Evolutionary conservation across 108 stramenopile genomes (phyloP).

Genomic region (Cyclotella atomus): DNA sequence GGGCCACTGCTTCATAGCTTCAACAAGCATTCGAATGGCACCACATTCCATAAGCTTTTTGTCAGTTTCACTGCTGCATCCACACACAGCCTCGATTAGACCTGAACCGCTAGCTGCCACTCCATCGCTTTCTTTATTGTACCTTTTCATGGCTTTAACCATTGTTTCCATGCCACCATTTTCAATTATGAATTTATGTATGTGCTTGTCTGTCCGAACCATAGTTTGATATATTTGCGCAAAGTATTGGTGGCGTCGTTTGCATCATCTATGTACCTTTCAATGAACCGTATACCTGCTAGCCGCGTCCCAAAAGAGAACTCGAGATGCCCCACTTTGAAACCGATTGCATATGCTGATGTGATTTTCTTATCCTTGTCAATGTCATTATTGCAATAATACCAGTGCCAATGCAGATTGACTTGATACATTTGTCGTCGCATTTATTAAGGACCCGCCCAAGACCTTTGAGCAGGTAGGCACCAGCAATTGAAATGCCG

Average conservation of each 20-base stretch:
- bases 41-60: not conserved
- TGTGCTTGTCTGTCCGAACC: not conserved
- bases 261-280: not conserved
- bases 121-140: not conserved
- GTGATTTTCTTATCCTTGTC: too few species aligned
- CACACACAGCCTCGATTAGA: not conserved
- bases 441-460: too few species aligned
- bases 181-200: not conserved
- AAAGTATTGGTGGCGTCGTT: not conserved
- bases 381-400: too few species aligned
- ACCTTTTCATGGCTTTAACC: not conserved
- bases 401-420: too few species aligned
- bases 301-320: not conserved
- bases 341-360: too few species aligned
- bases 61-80: not conserved
- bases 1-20: not conserved
- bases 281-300: not conserved
- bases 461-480: too few species aligned
- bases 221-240: not conserved
- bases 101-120: not conserved
- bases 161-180: not conserved
- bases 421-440: too few species aligned
- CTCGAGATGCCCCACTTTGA: not conserved
- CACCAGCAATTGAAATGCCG: too few species aligned
- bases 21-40: not conserved